Evolutionary conservation across 2,329 filamentous ascomycete species (phyloP).

Genomic region (Colletotrichum chlorophyti): DNA sequence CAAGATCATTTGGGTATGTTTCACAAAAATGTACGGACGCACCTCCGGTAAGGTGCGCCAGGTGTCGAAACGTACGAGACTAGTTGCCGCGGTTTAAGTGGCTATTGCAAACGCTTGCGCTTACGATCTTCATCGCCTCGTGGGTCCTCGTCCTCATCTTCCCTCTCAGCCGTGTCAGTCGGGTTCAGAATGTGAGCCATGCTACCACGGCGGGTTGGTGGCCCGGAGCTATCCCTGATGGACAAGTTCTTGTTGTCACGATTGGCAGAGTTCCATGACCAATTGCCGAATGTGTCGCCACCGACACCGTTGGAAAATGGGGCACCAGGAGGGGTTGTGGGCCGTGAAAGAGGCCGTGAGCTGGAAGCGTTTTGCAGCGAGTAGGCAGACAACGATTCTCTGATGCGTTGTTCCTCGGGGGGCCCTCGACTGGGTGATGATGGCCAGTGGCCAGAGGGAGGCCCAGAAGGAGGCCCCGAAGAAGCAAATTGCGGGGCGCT

Average conservation of each 20-base stretch:
- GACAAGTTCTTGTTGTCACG: conserved; percentile 58
- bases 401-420: conserved; percentile 60
- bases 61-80: background rate
- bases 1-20: conserved; percentile 12
- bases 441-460: conserved; percentile 58
- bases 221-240: conserved; percentile 61
- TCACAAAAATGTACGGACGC: conserved; percentile 20
- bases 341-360: conserved; percentile 54
- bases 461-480: conserved; percentile 59
- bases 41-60: background rate
- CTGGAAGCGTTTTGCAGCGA: conserved; percentile 55
- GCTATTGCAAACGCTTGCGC: conserved; percentile 63
- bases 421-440: conserved; percentile 58
- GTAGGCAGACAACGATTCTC: conserved; percentile 64
- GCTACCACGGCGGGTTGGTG: conserved; percentile 63
- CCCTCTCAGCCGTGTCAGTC: conserved; percentile 61
- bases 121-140: conserved; percentile 67
- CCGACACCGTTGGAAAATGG: conserved; percentile 55
- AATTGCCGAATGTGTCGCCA: conserved; percentile 57
- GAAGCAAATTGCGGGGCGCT: conserved; percentile 51
- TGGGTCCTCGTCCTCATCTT: conserved; percentile 62
- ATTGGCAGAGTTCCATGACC: conserved; percentile 62
- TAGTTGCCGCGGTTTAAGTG: too few species aligned
- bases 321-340: conserved; percentile 59
- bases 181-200: conserved; percentile 71